Evolutionary conservation across 352 stramenopile species (phyloP).

Genomic region (Pythium apleroticum): DNA sequence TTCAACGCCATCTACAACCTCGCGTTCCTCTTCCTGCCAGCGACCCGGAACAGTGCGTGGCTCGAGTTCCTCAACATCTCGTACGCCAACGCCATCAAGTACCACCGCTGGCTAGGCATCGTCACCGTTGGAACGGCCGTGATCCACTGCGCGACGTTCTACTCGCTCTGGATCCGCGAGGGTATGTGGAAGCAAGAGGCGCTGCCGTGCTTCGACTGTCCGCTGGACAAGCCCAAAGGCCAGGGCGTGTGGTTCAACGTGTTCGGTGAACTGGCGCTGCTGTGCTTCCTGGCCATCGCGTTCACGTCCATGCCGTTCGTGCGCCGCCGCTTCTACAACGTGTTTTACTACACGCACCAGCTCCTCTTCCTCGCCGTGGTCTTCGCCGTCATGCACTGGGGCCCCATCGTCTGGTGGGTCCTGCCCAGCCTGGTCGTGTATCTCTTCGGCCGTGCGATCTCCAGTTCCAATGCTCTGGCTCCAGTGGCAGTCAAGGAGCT

Average conservation of each 20-base stretch:
- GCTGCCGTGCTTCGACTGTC: slow-evolving; percentile 46
- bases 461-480: slow-evolving; percentile 22
- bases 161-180: slow-evolving; percentile 26
- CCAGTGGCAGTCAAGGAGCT: slow-evolving; percentile 34
- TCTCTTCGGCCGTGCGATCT: slow-evolving; percentile 33
- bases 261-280: slow-evolving; percentile 37
- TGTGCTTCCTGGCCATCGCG: slow-evolving; percentile 37
- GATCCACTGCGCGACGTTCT: slow-evolving; percentile 17
- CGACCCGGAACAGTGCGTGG: slow-evolving; percentile 39
- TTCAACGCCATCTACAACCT: slow-evolving; percentile 44
- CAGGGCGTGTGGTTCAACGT: slow-evolving; percentile 39
- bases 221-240: slow-evolving; percentile 10
- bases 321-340: slow-evolving; percentile 38
- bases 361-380: slow-evolving; percentile 36
- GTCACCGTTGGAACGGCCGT: not conserved
- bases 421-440: slow-evolving; percentile 41
- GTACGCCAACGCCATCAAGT: slow-evolving; percentile 49
- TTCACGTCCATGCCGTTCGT: slow-evolving; percentile 37
- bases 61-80: slow-evolving; percentile 48
- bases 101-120: slow-evolving; percentile 45
- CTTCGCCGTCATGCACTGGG: slow-evolving; percentile 42
- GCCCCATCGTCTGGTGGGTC: slow-evolving; percentile 36
- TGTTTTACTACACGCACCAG: slow-evolving; percentile 49
- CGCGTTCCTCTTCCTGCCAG: slow-evolving; percentile 40
- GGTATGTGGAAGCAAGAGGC: slow-evolving; percentile 21